Base-by-base conservation (phyloP, 192 early-diverging fungal genomes). In the Gryganskiella cystojenkinii region DNA sequence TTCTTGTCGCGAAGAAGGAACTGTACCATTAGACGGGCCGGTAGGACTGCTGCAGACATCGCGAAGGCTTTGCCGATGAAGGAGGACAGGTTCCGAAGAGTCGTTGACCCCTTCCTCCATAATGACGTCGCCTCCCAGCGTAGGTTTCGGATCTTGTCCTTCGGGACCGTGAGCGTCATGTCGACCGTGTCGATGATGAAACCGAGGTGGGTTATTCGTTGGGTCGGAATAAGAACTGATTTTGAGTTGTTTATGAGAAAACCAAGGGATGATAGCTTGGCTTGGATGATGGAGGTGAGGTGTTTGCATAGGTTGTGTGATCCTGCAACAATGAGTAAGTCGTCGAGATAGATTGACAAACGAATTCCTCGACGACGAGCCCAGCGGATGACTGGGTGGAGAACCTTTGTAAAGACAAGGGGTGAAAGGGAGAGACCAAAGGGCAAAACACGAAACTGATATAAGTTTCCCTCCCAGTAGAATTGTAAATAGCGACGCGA, bases 321-420 rank as follows among this genome's bases (percentile, higher is more conserved):
- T 15, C 22, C 25, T 9, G 62, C 63, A 0, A 52, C 30, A 1
- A 70, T 71, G 20, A 80, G 19, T 0, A 80, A 53, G 37, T 80
- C 69, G 70, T 80, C 79, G 11, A 80, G 58, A 30, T 80, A 80
- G 1, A 70, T 70, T 1, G 60, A 30, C 8, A 80, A 58, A 13
- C 79, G 27, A 17, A 71, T 80, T 0, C 79, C 79, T 3, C 47
- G 14, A 3, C 57, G 58, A 0, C 64, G 58, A 1, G 79, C 76
- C 76, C 68, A 79, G 5, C 51, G 20, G 3, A 79, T 46, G 9
- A 80, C 31, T 34, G 71, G 79, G 7, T 44, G 40, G 31, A 70
- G 54, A 4, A 79, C 44, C 58, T 80, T 81, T 0, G 73, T 84
- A 46, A 80, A 80, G 0, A 81, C 62, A 1, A 79, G 55, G 8